Percentiles rank a stretch among this genome's conserved stretches.
These are phyloP conservation scores for Kurtzmaniella fragi DNA, from an alignment of 805 yeast genomes.

Conservation along the genomic window DNA sequence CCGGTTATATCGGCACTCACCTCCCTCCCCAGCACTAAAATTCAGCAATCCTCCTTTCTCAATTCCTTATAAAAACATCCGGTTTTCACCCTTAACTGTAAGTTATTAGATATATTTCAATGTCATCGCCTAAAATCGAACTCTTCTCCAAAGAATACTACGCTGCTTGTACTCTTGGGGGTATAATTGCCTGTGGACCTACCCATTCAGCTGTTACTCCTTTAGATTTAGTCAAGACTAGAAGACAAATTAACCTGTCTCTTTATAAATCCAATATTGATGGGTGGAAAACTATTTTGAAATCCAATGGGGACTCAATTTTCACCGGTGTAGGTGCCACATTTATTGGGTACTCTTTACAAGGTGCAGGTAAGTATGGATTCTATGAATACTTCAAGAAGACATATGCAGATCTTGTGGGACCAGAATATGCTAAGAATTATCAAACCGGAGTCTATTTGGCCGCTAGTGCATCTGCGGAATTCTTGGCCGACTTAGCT, in stretches of 20 bases:
- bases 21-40: not conserved
- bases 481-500: constrained; percentile 83
- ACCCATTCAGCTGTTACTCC: constrained; percentile 94
- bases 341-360: constrained; percentile 85
- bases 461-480: constrained; percentile 90
- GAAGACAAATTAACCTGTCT: constrained; percentile 78
- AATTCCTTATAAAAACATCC: no score
- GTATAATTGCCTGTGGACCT: constrained; percentile 90
- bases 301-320: constrained; percentile 73
- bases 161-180: constrained; percentile 72
- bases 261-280: constrained; percentile 72
- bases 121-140: constrained; percentile 28
- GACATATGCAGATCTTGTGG: constrained; percentile 62
- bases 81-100: not conserved
- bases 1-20: no score
- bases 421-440: constrained; percentile 54
- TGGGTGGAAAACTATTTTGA: constrained; percentile 75
- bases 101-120: constrained; percentile 4
- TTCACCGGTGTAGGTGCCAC: constrained; percentile 93
- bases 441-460: constrained; percentile 72
- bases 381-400: constrained; percentile 89
- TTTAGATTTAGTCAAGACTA: constrained; percentile 86
- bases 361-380: constrained; percentile 97
- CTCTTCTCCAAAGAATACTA: constrained; percentile 61
- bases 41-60: no score